phyloP scores from a whole-genome alignment of 805 yeast species.

The Zygosaccharomyces gambellarensis region DNA sequence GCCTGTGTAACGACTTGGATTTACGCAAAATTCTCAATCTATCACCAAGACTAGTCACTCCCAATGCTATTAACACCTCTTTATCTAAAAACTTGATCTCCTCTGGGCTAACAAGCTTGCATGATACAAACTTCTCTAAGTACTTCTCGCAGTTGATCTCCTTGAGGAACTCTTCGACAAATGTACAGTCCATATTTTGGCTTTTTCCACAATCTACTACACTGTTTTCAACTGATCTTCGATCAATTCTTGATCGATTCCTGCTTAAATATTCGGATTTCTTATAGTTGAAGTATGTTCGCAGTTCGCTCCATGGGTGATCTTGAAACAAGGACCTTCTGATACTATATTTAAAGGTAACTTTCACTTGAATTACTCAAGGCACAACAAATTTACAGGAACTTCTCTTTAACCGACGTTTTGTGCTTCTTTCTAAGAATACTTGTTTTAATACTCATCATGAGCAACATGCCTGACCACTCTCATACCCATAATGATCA shows the following conservation, averaged over 20 bases:
- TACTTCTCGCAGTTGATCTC: constrained; percentile 25
- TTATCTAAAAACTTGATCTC: constrained; percentile 44
- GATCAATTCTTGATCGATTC: not conserved
- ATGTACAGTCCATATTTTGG: constrained; percentile 9
- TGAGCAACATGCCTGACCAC: not conserved
- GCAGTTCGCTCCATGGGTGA: not conserved
- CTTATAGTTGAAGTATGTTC: not conserved
- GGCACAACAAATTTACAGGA: not conserved
- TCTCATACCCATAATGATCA: not conserved
- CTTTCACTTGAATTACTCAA: not conserved
- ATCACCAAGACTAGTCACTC: constrained; percentile 78
- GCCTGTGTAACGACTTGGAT: constrained; percentile 39
- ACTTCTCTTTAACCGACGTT: not conserved
- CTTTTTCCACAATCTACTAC: not conserved
- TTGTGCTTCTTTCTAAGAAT: not conserved
- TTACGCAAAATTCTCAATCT: constrained; percentile 63
- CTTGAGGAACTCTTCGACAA: constrained; percentile 21
- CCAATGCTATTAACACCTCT: constrained; percentile 63
- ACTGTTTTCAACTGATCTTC: not conserved
- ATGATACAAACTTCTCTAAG: constrained; percentile 18
- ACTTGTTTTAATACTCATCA: not conserved
- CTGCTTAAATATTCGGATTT: not conserved
- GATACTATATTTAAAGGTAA: not conserved
- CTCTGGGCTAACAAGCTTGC: constrained; percentile 20
- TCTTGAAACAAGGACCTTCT: not conserved